These are phyloP conservation scores for Yarrowia sp. DNA, from an alignment of 805 yeast species.

Conservation along the genomic window DNA sequence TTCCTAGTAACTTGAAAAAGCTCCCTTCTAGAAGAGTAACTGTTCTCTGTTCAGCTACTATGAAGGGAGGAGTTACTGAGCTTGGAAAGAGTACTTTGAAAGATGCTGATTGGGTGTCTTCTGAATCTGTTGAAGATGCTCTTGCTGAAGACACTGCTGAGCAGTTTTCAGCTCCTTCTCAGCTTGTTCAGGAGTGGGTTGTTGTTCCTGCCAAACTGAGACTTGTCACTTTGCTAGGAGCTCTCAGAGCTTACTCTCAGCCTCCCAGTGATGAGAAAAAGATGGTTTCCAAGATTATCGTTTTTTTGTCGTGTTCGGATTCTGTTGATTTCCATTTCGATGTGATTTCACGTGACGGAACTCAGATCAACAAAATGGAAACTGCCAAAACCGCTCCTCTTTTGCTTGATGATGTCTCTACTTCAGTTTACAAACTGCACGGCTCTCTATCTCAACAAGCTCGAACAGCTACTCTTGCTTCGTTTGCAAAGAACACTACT, in stretches of 20 bases:
- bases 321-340: slow-evolving; percentile 92
- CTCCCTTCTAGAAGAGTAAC: slow-evolving; percentile 73
- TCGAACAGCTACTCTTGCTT: slow-evolving; percentile 72
- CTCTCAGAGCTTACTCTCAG: slow-evolving; percentile 39
- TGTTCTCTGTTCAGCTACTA: slow-evolving; percentile 91
- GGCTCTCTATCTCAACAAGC: slow-evolving; percentile 85
- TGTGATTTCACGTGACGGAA: slow-evolving; percentile 63
- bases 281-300: slow-evolving; percentile 45
- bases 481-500: slow-evolving; percentile 44
- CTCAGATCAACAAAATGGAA: slow-evolving; percentile 14
- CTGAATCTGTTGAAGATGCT: slow-evolving; percentile 36
- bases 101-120: slow-evolving; percentile 67
- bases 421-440: slow-evolving; percentile 69
- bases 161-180: slow-evolving; percentile 74
- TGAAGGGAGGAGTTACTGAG: slow-evolving; percentile 73
- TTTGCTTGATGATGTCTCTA: slow-evolving; percentile 42
- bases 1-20: slow-evolving; percentile 46
- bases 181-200: slow-evolving; percentile 73
- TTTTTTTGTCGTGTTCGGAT: slow-evolving; percentile 91
- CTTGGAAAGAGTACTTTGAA: slow-evolving; percentile 75
- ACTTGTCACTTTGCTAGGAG: slow-evolving; percentile 73
- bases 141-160: slow-evolving; percentile 29
- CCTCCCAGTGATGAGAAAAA: slow-evolving; percentile 44
- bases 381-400: slow-evolving; percentile 56
- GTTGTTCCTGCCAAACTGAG: slow-evolving; percentile 91